A percentile compares a stretch with the other conserved stretches of the same genome.
Evolutionary conservation across 768 basidiomycete species (phyloP).

Genomic region (Mycena alexandri): DNA sequence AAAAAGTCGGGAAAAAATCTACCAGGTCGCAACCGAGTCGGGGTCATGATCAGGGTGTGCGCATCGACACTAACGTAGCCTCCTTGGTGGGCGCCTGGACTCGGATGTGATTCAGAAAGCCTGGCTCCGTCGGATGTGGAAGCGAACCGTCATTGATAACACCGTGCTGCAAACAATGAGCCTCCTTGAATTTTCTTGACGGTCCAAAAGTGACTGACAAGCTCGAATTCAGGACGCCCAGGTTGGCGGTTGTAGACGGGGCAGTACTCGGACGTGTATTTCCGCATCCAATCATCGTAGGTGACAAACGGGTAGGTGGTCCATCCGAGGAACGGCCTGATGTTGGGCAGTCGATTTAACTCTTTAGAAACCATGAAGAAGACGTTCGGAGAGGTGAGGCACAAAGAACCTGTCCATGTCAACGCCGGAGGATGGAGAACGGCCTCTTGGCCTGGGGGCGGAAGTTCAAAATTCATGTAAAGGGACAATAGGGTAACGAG

Average conservation of each 20-base stretch:
- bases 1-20: background rate
- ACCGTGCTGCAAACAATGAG: constrained; percentile 25
- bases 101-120: background rate
- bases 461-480: constrained; percentile 28
- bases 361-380: constrained; percentile 17
- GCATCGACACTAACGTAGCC: constrained; percentile 34
- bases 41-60: constrained; percentile 29
- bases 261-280: constrained; percentile 24
- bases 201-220: constrained; percentile 12
- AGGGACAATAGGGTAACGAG: background rate
- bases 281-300: constrained; percentile 27
- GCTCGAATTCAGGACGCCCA: constrained; percentile 27
- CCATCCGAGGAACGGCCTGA: constrained; percentile 32
- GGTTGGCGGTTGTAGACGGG: constrained; percentile 33
- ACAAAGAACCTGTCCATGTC: constrained; percentile 32
- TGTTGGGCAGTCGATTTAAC: constrained; percentile 27
- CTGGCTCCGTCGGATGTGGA: background rate
- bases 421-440: constrained; percentile 19
- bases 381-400: background rate
- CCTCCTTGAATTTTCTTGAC: background rate
- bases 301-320: constrained; percentile 23
- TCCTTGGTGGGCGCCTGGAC: constrained; percentile 26
- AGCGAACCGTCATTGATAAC: constrained; percentile 34
- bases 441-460: constrained; percentile 27
- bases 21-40: constrained; percentile 33